phyloP scores from a whole-genome alignment of 805 yeast species.

The Metschnikowia koreensis region DNA sequence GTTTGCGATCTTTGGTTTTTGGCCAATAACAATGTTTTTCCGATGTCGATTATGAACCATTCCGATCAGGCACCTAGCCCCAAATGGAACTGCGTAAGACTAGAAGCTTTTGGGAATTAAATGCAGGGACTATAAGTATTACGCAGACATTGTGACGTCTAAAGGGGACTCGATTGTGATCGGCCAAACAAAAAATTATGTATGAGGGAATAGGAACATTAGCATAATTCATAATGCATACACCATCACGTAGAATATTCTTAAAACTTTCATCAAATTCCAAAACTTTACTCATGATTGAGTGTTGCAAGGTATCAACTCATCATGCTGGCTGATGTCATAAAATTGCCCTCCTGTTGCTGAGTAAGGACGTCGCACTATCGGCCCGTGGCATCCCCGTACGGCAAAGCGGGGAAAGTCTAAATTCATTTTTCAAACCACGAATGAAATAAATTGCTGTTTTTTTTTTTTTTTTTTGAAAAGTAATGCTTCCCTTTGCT shows the following conservation, averaged over 20 bases:
- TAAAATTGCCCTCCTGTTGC: neutral
- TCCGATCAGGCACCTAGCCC: neutral
- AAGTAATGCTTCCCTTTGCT: slow-evolving; percentile 46
- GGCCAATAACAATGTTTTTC: neutral
- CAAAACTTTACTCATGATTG: too few species aligned
- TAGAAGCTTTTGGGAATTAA: slow-evolving; percentile 1
- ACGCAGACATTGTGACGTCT: neutral
- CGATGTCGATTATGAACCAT: too few species aligned
- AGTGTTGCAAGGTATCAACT: too few species aligned
- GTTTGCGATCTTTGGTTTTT: neutral
- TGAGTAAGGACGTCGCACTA: neutral
- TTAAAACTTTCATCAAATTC: too few species aligned
- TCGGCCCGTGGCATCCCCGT: slow-evolving; percentile 1
- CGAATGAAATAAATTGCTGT: neutral
- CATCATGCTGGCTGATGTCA: neutral
- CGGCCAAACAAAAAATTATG: neutral
- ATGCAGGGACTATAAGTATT: slow-evolving; percentile 5
- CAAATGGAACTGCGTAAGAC: neutral
- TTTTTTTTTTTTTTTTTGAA: neutral
- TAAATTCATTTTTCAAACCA: neutral
- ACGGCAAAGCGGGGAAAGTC: neutral
- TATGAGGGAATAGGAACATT: neutral
- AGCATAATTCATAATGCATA: neutral
- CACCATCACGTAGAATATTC: neutral
- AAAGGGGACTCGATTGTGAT: neutral